Conservation (phyloP, 768 basidiomycete species). For the Pleurotus ostreatus region DNA sequence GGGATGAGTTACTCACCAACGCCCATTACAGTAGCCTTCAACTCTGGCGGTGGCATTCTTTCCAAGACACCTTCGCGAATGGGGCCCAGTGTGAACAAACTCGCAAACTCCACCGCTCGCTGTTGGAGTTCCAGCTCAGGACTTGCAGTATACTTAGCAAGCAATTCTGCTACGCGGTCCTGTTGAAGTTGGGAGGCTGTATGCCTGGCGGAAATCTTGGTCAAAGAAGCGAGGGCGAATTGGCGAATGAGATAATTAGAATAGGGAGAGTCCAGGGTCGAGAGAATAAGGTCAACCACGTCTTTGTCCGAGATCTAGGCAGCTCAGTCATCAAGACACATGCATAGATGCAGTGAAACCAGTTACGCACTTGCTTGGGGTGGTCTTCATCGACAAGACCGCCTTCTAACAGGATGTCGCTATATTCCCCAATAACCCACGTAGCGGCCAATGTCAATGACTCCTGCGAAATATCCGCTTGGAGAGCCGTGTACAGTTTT, state of each 20-base stretch:
- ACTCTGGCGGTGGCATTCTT: conserved; percentile 97
- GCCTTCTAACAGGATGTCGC: conserved; percentile 83
- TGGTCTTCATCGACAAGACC: conserved; percentile 76
- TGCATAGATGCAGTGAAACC: not conserved
- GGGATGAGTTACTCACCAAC: conserved; percentile 52
- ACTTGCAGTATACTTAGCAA: conserved; percentile 81
- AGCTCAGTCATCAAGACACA: not conserved
- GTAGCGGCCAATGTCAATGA: conserved; percentile 89
- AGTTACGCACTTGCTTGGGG: conserved; percentile 51
- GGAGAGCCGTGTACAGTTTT: conserved; percentile 83
- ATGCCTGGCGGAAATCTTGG: conserved; percentile 83
- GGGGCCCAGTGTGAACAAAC: conserved; percentile 75
- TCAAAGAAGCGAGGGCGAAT: conserved; percentile 85
- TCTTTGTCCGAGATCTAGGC: conserved; percentile 74
- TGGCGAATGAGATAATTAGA: conserved; percentile 88
- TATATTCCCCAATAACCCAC: conserved; percentile 97
- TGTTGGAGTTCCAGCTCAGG: conserved; percentile 95
- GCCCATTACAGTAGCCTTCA: conserved; percentile 96
- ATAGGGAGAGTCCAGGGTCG: conserved; percentile 90
- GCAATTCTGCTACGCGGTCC: conserved; percentile 71
- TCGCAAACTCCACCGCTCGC: conserved; percentile 91
- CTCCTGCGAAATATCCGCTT: conserved; percentile 92
- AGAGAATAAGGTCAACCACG: conserved; percentile 80
- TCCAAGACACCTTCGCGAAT: conserved; percentile 83
- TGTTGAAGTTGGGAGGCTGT: conserved; percentile 66